phyloP scores from a whole-genome alignment of 768 basidiomycete genomes.

The Kwoniella sp. region DNA sequence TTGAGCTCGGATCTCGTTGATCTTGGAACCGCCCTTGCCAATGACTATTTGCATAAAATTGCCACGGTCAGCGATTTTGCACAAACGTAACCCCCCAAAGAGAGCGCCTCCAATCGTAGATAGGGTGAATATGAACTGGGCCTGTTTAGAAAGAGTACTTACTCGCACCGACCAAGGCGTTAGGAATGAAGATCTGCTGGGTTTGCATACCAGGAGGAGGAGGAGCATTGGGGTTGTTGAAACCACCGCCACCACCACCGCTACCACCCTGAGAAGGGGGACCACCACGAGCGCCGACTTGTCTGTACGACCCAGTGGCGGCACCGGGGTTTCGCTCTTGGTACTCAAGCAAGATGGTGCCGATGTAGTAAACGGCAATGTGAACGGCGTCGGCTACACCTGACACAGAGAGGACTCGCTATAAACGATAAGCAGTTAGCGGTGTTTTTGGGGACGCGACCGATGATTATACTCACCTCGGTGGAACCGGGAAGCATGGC shows the following conservation, averaged over 20 bases:
- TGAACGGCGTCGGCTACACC: conserved; percentile 99
- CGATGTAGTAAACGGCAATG: conserved; percentile 99
- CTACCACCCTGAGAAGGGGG: conserved; percentile 30
- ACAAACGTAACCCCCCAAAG: not conserved
- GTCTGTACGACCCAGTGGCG: conserved; percentile 64
- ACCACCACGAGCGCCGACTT: conserved; percentile 58
- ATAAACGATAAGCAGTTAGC: not conserved
- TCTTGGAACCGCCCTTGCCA: conserved; percentile 96
- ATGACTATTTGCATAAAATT: conserved; percentile 62
- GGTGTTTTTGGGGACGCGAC: not conserved
- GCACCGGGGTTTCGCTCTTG: conserved; percentile 72
- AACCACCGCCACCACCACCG: conserved; percentile 56
- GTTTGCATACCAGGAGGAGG: conserved; percentile 66
- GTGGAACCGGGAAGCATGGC: conserved; percentile 99
- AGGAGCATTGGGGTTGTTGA: conserved; percentile 24
- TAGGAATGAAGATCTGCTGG: conserved; percentile 97
- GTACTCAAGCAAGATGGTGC: conserved; percentile 75
- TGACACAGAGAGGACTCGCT: conserved; percentile 96
- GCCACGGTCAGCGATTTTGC: not conserved
- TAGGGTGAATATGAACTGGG: not conserved
- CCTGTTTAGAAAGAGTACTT: too few species aligned
- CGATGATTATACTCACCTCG: conserved; percentile 71
- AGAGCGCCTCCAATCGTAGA: not conserved
- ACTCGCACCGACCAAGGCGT: conserved; percentile 76
- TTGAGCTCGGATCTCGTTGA: conserved; percentile 96